Evolutionary conservation across 441 rosid species (phyloP).

Genomic region (Gossypium gossypioides): DNA sequence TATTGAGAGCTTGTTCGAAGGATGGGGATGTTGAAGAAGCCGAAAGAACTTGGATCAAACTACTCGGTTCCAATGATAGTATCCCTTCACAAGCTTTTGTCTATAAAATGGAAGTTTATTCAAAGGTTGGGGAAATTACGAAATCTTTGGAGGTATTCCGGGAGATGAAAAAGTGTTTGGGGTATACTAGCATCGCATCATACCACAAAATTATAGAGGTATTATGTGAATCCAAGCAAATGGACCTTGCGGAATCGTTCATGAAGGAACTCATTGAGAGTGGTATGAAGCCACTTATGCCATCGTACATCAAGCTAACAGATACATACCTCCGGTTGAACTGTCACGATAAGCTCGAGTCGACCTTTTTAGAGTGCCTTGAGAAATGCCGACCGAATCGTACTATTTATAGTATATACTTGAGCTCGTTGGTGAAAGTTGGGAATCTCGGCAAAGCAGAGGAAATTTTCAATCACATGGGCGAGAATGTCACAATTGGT

Average conservation of each 20-base stretch:
- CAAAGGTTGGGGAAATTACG: conserved; percentile 42
- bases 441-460: conserved; percentile 53
- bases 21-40: conserved; percentile 57
- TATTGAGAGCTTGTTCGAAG: conserved; percentile 65
- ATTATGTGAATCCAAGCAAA: conserved; percentile 40
- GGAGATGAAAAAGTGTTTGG: conserved; percentile 52
- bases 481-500: conserved; percentile 33
- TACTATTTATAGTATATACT: conserved; percentile 51
- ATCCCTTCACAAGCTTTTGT: conserved; percentile 65
- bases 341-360: conserved; percentile 47
- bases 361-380: conserved; percentile 46
- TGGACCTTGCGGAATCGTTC: conserved; percentile 49
- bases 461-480: conserved; percentile 54
- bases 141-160: conserved; percentile 54
- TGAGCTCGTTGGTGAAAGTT: conserved; percentile 53
- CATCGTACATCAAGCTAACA: conserved; percentile 46
- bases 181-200: conserved; percentile 44
- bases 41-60: conserved; percentile 55
- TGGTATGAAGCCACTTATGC: conserved; percentile 58
- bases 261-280: conserved; percentile 52
- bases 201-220: conserved; percentile 76
- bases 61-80: conserved; percentile 24
- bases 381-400: conserved; percentile 56
- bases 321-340: conserved; percentile 49
- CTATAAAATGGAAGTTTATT: conserved; percentile 67